phyloP scores from a whole-genome alignment of 441 rosid genomes.

The Macaranga tanarius region DNA sequence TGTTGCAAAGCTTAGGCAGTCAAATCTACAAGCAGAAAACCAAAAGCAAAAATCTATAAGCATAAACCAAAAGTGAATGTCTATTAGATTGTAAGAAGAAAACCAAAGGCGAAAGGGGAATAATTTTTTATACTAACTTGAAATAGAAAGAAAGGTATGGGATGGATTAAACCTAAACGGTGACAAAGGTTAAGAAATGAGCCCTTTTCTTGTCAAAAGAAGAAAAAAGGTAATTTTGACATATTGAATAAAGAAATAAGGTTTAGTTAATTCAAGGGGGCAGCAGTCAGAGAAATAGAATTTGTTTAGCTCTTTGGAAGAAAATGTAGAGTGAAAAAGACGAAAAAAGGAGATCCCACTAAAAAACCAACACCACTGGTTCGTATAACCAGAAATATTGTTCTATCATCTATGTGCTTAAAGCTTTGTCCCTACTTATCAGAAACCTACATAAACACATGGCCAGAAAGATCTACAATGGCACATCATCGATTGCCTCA shows the following conservation, averaged over 20 bases:
- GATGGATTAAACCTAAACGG: not conserved
- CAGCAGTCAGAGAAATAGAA: not conserved
- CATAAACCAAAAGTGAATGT: too few relatives aligned
- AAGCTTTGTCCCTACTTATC: not conserved
- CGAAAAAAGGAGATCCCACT: not conserved
- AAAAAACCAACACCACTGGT: not conserved
- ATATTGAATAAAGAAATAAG: not conserved
- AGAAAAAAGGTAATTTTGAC: not conserved
- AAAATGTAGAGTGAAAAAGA: not conserved
- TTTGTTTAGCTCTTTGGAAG: not conserved
- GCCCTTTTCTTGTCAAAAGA: not conserved
- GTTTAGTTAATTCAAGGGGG: not conserved
- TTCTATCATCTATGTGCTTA: not conserved
- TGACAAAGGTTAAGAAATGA: not conserved
- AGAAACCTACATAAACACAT: not conserved
- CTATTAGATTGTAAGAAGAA: too few relatives aligned
- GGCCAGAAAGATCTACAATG: not conserved
- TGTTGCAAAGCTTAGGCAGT: too few relatives aligned
- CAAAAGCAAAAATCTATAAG: too few relatives aligned
- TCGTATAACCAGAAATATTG: not conserved
- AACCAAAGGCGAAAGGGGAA: not conserved
- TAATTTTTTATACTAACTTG: not conserved
- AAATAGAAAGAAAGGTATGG: not conserved
- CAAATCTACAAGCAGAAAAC: too few relatives aligned
- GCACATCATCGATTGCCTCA: not conserved